Conservation (phyloP, 257 asterid species). For the Voacanga thouarsii region DNA sequence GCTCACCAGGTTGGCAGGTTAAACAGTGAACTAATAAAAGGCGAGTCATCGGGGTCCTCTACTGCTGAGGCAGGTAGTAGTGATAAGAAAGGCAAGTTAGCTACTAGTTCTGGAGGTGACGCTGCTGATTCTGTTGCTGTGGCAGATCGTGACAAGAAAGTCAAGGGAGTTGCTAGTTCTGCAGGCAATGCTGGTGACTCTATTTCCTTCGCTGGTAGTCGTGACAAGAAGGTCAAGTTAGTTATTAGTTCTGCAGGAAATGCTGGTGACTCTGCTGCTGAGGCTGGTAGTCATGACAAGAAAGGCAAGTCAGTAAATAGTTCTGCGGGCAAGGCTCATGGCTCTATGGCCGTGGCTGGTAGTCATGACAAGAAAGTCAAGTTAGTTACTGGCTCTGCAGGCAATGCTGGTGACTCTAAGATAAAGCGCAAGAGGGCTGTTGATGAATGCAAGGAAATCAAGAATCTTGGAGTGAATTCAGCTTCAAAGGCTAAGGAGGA, state of each 20-base stretch:
- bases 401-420: slow-evolving; percentile 32
- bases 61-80: slow-evolving; percentile 30
- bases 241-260: slow-evolving; percentile 3
- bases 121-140: slow-evolving; percentile 23
- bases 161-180: slow-evolving; percentile 19
- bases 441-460: slow-evolving; percentile 36
- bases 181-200: slow-evolving; percentile 9
- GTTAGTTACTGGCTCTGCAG: slow-evolving; percentile 25
- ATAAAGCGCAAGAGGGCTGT: slow-evolving; percentile 37
- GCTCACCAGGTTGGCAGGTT: slow-evolving; percentile 29
- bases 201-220: slow-evolving; percentile 28
- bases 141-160: slow-evolving; percentile 31
- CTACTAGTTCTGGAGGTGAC: slow-evolving; percentile 27
- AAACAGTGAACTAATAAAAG: slow-evolving; percentile 35
- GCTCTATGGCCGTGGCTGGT: slow-evolving; percentile 24
- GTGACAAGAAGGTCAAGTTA: slow-evolving; percentile 27
- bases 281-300: slow-evolving; percentile 33
- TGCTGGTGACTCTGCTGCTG: slow-evolving; percentile 14
- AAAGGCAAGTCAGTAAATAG: slow-evolving; percentile 22
- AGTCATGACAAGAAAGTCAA: slow-evolving; percentile 30
- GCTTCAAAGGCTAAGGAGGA: slow-evolving; percentile 35
- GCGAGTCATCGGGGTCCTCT: slow-evolving; percentile 25
- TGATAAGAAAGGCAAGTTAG: slow-evolving; percentile 29
- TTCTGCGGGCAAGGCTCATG: not conserved
- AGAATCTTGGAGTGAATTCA: slow-evolving; percentile 31